Evolutionary conservation across 306 rosid species (phyloP).

Genomic region (Inga oerstediana): DNA sequence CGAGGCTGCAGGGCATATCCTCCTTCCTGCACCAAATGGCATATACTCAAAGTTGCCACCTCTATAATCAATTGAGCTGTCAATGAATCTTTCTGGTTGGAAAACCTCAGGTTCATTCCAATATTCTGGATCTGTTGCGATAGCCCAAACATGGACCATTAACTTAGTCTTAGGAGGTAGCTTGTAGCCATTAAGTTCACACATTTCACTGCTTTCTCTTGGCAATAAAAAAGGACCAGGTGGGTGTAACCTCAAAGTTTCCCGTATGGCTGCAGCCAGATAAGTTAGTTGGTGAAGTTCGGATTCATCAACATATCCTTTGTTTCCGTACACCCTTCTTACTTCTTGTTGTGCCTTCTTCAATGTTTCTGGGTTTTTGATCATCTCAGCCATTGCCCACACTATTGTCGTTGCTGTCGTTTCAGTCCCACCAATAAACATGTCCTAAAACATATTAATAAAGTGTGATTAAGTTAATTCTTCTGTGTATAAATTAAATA

Average conservation of each 20-base stretch:
- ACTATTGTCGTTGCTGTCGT: neutral
- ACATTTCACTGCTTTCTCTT: slow-evolving; percentile 1
- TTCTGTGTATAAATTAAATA: too few relatives aligned
- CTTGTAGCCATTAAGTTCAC: neutral
- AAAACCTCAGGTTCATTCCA: neutral
- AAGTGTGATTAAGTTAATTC: too few relatives aligned
- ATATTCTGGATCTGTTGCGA: neutral
- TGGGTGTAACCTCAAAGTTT: slow-evolving; percentile 19
- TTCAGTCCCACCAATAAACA: neutral
- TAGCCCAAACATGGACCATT: neutral
- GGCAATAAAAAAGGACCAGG: neutral
- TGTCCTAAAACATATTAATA: neutral
- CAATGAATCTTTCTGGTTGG: too few relatives aligned
- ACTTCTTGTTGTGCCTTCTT: neutral
- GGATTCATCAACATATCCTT: neutral
- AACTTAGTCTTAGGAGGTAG: neutral
- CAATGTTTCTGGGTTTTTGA: neutral
- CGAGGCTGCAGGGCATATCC: neutral
- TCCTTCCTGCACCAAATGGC: too few relatives aligned
- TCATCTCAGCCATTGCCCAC: neutral
- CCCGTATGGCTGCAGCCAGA: neutral
- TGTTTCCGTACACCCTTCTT: neutral
- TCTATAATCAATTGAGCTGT: too few relatives aligned
- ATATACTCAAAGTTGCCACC: too few relatives aligned
- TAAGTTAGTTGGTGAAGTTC: neutral